These are phyloP conservation scores for Solanum hybrid DNA, from an alignment of 305 asterid species.

Conservation along the genomic window DNA sequence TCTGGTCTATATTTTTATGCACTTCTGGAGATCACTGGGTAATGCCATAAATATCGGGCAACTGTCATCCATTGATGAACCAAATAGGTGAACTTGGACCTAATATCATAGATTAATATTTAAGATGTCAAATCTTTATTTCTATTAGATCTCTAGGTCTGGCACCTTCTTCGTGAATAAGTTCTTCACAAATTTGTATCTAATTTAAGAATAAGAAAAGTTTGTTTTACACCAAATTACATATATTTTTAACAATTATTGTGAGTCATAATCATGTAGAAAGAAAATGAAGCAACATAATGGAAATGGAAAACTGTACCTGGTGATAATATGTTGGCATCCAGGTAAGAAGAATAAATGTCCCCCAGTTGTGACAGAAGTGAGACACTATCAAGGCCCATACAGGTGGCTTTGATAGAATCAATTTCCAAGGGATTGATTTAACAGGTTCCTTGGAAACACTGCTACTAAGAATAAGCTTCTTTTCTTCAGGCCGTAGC, in stretches of 20 bases:
- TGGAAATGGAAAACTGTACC: conserved; percentile 25
- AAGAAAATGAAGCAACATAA: not conserved
- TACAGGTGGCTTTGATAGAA: conserved; percentile 75
- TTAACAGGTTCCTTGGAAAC: conserved; percentile 62
- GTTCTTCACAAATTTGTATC: not conserved
- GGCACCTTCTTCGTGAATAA: not conserved
- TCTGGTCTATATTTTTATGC: not conserved
- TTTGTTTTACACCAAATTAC: not conserved
- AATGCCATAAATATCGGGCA: not conserved
- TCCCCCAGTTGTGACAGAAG: conserved; percentile 94
- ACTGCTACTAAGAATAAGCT: conserved; percentile 53
- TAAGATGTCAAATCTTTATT: not conserved
- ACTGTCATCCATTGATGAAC: not conserved
- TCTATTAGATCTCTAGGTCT: not conserved
- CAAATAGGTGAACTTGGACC: not conserved
- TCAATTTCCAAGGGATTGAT: conserved; percentile 75
- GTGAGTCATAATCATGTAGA: not conserved
- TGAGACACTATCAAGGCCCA: conserved; percentile 84
- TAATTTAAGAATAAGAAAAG: not conserved
- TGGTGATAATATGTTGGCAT: conserved; percentile 95
- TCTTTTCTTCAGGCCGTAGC: conserved; percentile 60
- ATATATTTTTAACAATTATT: not conserved
- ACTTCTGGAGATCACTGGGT: not conserved
- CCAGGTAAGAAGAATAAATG: conserved; percentile 93
- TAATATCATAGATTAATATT: not conserved